Base-by-base conservation (phyloP, 495 filamentous ascomycete genomes). In the Penicillium goetzii region DNA sequence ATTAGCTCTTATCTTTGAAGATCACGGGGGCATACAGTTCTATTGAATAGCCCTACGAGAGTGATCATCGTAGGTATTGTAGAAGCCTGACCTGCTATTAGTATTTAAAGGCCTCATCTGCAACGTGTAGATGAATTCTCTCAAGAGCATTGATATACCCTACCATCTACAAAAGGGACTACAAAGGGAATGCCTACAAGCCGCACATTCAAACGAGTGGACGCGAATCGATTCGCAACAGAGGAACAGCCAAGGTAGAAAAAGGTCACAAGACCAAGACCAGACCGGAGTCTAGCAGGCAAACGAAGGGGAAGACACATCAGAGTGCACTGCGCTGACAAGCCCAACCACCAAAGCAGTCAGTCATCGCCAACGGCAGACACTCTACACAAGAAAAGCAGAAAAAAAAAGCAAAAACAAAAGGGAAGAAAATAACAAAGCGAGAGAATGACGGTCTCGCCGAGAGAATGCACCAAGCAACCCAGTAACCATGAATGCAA, bases 191-290 rank as follows among this genome's bases (percentile, higher is more conserved):
- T 30, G 33, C 11, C 38, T 34, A 23, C 30, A 19, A 51, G 10
- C 6, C 4, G 21, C 17, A 51, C 14, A 34, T 28, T 12, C 4
- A 58, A 67, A 67, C 38, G 64, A 67, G 64, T 45, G 64, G 64
- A 67, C 43, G 60, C 43, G 64, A 28, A 60, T 67, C 15, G 7
- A 60, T 67, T 67, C 64, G 63, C 57, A 67, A 60, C 56, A 30
- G 10, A 43, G 28, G 21, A 45, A 51, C 8, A 30, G 25, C 25
- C 23, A 51, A 4, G 25, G 14, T 4, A 15, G 5, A 49, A 26
- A 17, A 26, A 28, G 30, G 30, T 51, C 23, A 25, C 45, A 51
- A 51, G 26, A 14, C 25, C 15, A 30, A 2, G n/a, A 28, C 45
- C 34, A 51, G 43, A 54, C 33, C 47, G 38, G 15, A 33, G 38